Evolutionary conservation across 1,284 basidiomycete species (phyloP), one percentile per base, ranked within the genome.

Genomic region (Bjerkandera adusta): DNA sequence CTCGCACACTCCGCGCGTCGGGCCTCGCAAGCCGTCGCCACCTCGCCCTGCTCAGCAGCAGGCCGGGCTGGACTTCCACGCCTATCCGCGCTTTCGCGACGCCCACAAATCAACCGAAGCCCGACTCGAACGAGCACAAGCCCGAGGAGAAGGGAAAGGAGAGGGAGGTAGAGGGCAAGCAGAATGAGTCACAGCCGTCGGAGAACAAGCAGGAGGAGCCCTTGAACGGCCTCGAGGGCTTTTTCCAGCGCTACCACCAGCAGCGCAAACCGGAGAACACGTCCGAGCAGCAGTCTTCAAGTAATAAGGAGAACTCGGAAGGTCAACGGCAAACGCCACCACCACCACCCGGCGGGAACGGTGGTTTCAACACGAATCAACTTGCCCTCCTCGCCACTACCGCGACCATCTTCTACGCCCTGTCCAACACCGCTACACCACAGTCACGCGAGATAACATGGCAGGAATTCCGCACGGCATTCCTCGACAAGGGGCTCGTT

Each of bases 381-480:
- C 66, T 89, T 15, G 76, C 72, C 6, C 68, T 81, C 64, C 63
- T 86, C 39, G 76, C 76, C 13, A 79, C 77, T 3, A 73, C 78
- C 36, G 75, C 76, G 26, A 75, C 83, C 43, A 76, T 84, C 30
- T 81, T 90, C 52, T 87, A 89, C 59, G 73, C 82, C 8, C 72
- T 89, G 56, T 83, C 83, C 32, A 79, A 76, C 47, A 72, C 83
- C 29, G 76, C 72, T 15, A 68, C 75, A 0, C 70, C 80, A 0
- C 73, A 75, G 36, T 81, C 88, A 4, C 83, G 88, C 53, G 95
- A 98, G 69, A 97, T 98, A 56, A 97, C 95, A 54, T 98, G 95
- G 94, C 95, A 97, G 69, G 95, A 97, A 67, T 98, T 98, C 75
- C 85, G 94, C 50, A 95, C 92, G 42, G 89, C 89, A 16, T 91